Percentiles rank a stretch among this genome's conserved stretches.
phyloP scores from a whole-genome alignment of 371 early-diverging fungal genomes.

The Batrachochytrium dendrobatidis region DNA sequence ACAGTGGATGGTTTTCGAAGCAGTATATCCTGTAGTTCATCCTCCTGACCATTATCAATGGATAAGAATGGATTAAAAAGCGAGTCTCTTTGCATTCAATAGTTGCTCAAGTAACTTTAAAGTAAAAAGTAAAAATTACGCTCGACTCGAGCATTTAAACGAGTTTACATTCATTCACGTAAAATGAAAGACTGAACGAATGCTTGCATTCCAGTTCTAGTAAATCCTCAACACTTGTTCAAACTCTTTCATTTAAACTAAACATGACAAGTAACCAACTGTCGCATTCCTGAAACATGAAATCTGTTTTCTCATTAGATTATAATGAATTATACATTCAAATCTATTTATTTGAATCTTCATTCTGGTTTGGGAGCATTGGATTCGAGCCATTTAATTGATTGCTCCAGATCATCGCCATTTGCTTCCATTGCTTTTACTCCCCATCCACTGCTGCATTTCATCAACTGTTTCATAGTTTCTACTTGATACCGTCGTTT shows the following conservation, averaged over 20 bases:
- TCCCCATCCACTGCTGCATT: slow-evolving; percentile 59
- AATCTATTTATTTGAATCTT: background rate
- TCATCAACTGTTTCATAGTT: slow-evolving; percentile 31
- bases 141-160: background rate
- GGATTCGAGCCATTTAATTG: slow-evolving; percentile 49
- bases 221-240: background rate
- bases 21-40: too few relatives aligned
- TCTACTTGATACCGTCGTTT: slow-evolving; percentile 49
- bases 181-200: too few relatives aligned
- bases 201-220: too few relatives aligned
- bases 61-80: background rate
- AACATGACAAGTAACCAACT: background rate
- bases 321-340: background rate
- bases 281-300: background rate
- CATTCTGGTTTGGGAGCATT: background rate
- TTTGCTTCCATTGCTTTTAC: slow-evolving; percentile 55
- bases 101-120: background rate
- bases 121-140: background rate
- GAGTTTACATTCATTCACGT: too few relatives aligned
- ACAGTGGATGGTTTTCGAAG: too few relatives aligned
- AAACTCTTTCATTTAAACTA: background rate
- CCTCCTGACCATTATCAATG: too few relatives aligned
- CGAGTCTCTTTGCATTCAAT: background rate
- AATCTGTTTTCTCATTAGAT: background rate
- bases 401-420: slow-evolving; percentile 49